Base-by-base conservation (phyloP, 108 stramenopile species). In the Pinguiococcus pyrenoidosus region DNA sequence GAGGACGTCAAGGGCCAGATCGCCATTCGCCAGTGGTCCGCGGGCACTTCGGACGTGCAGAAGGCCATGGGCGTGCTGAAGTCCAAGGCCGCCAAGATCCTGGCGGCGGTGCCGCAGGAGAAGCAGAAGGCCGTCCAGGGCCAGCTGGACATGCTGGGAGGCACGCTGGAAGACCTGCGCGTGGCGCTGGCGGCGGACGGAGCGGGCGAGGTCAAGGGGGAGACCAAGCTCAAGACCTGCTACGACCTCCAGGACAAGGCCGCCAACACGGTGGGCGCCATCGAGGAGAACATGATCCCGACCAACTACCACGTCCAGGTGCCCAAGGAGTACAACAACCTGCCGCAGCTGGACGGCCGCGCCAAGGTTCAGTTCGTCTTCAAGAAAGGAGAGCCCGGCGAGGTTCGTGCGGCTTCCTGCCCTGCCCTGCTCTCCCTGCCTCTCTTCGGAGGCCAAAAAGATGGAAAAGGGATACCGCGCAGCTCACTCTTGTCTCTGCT, bases 231-330 rank as follows among this genome's bases (percentile, higher is more conserved):
- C 33, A 84, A 85, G 54, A 72, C 76, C 42, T 85, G 84, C 38
- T 85, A 85, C 60, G 59, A 44, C 4, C 62, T 51, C 20, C 91
- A 93, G 69, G 67, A 70, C 37, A 28, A 40, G 3, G 62, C 77
- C 25, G 46, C 78, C 29, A 59, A 67, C 17, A n/a, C 66, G 18
- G 57, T 93, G 55, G 77, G 77, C 14, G 34, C 37, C 7, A 56
- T 89, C 66, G 69, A 93, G 61, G 91, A 88, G 64, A 75, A 83
- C 42, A 85, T 93, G 87, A 75, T 93, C 5, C 91, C 91, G 3
- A 56, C 44, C 16, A 53, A 55, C 25, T 66, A 62, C 34, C 41
- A 64, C 39, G 50, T 49, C 5, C 44, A 66, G 42, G 86, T 91
- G 1, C 89, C 89, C 4, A 51, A 49, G 1, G 85, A 85, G 22